Evolutionary conservation across 2,329 filamentous ascomycete species (phyloP), one percentile per base, ranked within the genome.

Genomic region (Aspergillus puulaauensis): DNA sequence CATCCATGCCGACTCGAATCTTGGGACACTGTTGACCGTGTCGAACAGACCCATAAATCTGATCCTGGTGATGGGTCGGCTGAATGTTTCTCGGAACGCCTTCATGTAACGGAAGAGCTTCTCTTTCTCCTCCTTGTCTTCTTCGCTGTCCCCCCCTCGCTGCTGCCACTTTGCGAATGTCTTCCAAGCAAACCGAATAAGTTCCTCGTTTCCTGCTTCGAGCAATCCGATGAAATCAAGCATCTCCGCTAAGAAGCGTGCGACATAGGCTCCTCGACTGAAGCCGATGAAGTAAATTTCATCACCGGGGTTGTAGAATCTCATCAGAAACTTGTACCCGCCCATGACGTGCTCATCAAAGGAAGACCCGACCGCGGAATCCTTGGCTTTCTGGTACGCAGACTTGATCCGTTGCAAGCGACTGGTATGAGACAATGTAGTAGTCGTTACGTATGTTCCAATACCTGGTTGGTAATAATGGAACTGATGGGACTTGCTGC

Each of bases 281-380:
- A 91, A 91, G 0, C 89, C 89, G 59, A 90, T 90, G 74, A 90
- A 85, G 69, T 86, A 90, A 37, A 90, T 88, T 55, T 80, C 76
- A 59, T 81, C 77, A 11, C 79, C 79, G 0, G 83, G 81, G 45
- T 80, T 80, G 69, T 90, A 90, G 70, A 87, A 89, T 17, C 86
- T 83, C 87, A 91, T 90, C 46, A 91, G 78, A 70, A 93, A 91
- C 54, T 87, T 86, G 73, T 95, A 95, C 1, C 90, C 90, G 7
- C 87, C 90, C 65, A 95, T 90, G 11, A 95, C 90, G 74, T 95
- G 90, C 56, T 91, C 83, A 64, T 89, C 90, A 62, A 96, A 93
- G 0, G 88, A 91, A 0, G 88, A 89, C 1, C 91, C 91, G 59
- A 96, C 75, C 9, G 90, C 90, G 3, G 88, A 90, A 71, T 95